A percentile compares a stretch with the other conserved stretches of the same genome.
phyloP scores from a whole-genome alignment of 2,329 filamentous ascomycete species.

The Diaporthe sp. region DNA sequence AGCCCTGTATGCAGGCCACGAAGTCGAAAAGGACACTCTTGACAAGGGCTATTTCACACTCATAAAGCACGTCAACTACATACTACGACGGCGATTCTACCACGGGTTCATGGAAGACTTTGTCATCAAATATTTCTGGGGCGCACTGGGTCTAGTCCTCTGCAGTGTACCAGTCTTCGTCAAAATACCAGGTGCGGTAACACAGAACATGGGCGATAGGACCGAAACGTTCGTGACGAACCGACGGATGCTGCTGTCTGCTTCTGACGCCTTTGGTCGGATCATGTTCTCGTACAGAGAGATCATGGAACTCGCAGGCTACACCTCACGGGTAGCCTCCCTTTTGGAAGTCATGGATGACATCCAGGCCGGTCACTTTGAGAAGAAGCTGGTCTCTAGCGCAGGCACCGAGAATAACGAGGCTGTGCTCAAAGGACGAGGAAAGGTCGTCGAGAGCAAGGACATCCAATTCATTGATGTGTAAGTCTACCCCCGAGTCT shows the following conservation, averaged over 20 bases:
- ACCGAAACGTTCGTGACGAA: conserved; percentile 92
- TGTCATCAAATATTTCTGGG: conserved; percentile 99
- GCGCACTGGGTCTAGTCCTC: conserved; percentile 88
- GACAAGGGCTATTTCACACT: conserved; percentile 99
- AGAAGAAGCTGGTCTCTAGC: conserved; percentile 96
- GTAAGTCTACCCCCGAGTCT: conserved; percentile 54
- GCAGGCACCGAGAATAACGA: conserved; percentile 86
- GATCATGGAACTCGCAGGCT: conserved; percentile 94
- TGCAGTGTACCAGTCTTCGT: conserved; percentile 98
- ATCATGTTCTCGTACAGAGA: conserved; percentile 99
- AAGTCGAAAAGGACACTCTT: conserved; percentile 94
- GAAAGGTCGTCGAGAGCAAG: conserved; percentile 83
- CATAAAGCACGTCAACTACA: conserved; percentile 99
- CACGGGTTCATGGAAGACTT: conserved; percentile 99
- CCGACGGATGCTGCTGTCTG: conserved; percentile 88
- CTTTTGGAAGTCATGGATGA: conserved; percentile 96
- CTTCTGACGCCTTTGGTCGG: conserved; percentile 94
- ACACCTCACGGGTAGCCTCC: conserved; percentile 92
- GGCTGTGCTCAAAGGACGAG: conserved; percentile 84
- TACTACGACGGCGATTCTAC: conserved; percentile 89
- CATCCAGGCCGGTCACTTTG: conserved; percentile 88
- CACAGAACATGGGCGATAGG: conserved; percentile 77
- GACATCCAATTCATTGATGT: conserved; percentile 90
- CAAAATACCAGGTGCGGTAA: conserved; percentile 81
- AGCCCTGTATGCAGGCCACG: conserved; percentile 90